These are phyloP conservation scores for Aspergillus asperescens DNA, from an alignment of 495 filamentous ascomycete genomes.

Conservation along the genomic window DNA sequence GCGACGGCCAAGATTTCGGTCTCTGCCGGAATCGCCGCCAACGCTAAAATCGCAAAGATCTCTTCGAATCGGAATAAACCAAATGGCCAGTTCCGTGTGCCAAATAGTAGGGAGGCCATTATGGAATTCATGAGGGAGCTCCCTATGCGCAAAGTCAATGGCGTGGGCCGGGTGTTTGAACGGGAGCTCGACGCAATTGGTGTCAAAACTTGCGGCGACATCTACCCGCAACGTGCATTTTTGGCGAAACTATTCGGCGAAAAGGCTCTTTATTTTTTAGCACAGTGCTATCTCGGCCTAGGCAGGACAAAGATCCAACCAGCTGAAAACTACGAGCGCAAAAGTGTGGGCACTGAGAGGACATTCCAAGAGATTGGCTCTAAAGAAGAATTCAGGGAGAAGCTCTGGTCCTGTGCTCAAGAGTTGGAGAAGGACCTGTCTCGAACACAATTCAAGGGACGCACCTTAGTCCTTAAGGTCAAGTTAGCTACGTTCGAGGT, in stretches of 20 bases:
- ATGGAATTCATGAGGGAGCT: conserved; percentile 81
- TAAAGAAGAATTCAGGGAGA: conserved; percentile 62
- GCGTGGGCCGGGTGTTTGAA: conserved; percentile 88
- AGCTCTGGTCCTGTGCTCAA: conserved; percentile 72
- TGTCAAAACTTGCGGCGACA: conserved; percentile 84
- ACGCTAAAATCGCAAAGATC: conserved; percentile 91
- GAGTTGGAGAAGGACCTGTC: conserved; percentile 84
- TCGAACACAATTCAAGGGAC: conserved; percentile 77
- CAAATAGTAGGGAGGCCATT: conserved; percentile 63
- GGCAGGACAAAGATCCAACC: conserved; percentile 86
- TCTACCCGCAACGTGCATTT: conserved; percentile 68
- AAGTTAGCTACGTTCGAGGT: conserved; percentile 96
- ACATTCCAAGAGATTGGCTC: conserved; percentile 81
- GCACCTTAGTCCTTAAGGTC: conserved; percentile 85
- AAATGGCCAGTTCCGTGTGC: conserved; percentile 81
- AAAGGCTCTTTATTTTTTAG: conserved; percentile 82
- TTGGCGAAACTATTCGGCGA: conserved; percentile 78
- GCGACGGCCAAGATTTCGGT: conserved; percentile 80
- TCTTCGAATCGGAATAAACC: conserved; percentile 93
- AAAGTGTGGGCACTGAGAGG: conserved; percentile 89
- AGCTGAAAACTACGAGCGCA: conserved; percentile 83
- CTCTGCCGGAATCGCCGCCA: conserved; percentile 90
- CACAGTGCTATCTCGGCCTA: conserved; percentile 78
- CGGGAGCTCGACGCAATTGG: conserved; percentile 85
- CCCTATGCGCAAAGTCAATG: conserved; percentile 86